Evolutionary conservation across 2,329 filamentous ascomycete species (phyloP).

Genomic region (Orbilia brochopaga): DNA sequence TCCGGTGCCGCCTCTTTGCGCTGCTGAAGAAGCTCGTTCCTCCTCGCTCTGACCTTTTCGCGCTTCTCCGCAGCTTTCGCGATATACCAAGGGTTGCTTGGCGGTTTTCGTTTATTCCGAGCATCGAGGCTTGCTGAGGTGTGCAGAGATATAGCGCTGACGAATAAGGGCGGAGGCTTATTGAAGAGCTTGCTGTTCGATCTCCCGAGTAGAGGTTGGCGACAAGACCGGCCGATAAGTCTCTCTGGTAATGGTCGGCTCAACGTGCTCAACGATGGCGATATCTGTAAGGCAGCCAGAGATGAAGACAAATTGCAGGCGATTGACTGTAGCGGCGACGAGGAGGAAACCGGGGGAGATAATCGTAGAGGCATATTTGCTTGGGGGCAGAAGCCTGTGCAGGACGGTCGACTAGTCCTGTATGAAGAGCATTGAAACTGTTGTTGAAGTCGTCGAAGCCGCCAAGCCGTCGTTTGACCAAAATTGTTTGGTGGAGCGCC

Average conservation of each 20-base stretch:
- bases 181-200: background rate
- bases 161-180: background rate
- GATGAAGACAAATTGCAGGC: constrained; percentile 27
- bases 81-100: constrained; percentile 39
- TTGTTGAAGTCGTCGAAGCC: background rate
- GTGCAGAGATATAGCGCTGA: constrained; percentile 13
- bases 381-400: background rate
- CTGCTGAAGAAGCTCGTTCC: constrained; percentile 70
- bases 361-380: constrained; percentile 18
- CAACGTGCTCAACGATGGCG: constrained; percentile 1
- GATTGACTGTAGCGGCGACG: constrained; percentile 12
- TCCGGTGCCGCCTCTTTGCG: constrained; percentile 73
- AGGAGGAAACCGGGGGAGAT: constrained; percentile 10
- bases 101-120: constrained; percentile 20
- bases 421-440: background rate
- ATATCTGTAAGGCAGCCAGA: constrained; percentile 23
- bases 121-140: constrained; percentile 28
- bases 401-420: background rate
- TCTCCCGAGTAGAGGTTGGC: background rate
- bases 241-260: constrained; percentile 5
- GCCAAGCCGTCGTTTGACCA: background rate
- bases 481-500: constrained; percentile 15
- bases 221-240: background rate
- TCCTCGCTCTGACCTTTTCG: constrained; percentile 64
- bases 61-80: constrained; percentile 43